Conservation (phyloP, 225 moss, liverwort and hornwort genomes). For the Physcomitrellopsis africana region DNA sequence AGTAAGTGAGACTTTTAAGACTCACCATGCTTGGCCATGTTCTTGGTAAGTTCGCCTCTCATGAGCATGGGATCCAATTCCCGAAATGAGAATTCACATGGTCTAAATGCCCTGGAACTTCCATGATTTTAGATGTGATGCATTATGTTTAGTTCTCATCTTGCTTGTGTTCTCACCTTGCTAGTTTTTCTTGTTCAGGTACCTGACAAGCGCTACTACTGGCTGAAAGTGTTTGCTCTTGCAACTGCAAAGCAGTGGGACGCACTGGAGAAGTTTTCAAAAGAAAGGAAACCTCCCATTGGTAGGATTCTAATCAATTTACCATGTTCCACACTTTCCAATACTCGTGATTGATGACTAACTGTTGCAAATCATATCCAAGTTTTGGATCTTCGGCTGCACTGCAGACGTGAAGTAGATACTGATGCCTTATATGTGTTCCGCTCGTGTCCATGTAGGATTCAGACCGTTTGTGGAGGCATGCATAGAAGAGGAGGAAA, state of each 20-base stretch:
- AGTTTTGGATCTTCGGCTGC: neutral
- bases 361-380: neutral
- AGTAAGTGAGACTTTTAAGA: conserved; percentile 20
- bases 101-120: neutral
- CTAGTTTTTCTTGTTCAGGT: conserved; percentile 54
- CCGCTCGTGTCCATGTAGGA: conserved; percentile 47
- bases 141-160: conserved; percentile 9
- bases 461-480: conserved; percentile 99
- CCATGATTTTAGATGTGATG: neutral
- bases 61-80: neutral
- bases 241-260: conserved; percentile 95
- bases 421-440: conserved; percentile 4
- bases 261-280: conserved; percentile 94
- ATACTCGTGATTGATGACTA: conserved; percentile 12
- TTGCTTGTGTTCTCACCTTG: conserved; percentile 26
- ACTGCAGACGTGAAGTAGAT: conserved; percentile 5
- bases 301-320: conserved; percentile 44
- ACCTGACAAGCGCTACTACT: conserved; percentile 94
- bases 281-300: conserved; percentile 93
- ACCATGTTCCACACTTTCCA: neutral
- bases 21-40: neutral
- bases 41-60: neutral
- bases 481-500: conserved; percentile 95
- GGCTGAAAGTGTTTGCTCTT: conserved; percentile 93
- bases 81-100: neutral